A percentile compares a stretch with the other conserved stretches of the same genome.
These are phyloP conservation scores for Millerozyma acaciae DNA, from an alignment of 805 yeast genomes.

Conservation along the genomic window DNA sequence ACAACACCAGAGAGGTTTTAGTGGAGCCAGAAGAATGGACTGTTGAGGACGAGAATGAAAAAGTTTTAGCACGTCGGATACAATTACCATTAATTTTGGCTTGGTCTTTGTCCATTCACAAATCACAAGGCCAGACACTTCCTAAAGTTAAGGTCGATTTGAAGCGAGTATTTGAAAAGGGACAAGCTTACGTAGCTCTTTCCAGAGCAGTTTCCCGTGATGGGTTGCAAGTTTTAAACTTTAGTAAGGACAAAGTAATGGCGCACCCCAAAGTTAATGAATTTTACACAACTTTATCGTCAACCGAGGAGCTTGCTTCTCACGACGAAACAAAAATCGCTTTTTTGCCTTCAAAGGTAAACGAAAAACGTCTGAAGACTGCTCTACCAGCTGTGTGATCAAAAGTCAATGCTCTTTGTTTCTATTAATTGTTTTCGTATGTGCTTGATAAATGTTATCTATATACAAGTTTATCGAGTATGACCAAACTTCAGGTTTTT, in stretches of 20 bases:
- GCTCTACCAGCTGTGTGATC: neutral
- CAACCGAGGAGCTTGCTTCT: conserved; percentile 24
- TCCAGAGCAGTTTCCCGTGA: conserved; percentile 83
- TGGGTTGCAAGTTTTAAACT: conserved; percentile 79
- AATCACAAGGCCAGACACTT: conserved; percentile 90
- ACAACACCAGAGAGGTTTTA: conserved; percentile 63
- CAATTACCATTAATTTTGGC: conserved; percentile 91
- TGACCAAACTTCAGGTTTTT: no score
- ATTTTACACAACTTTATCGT: conserved; percentile 56
- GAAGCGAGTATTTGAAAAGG: conserved; percentile 73
- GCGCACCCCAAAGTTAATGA: conserved; percentile 68
- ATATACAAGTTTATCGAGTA: neutral
- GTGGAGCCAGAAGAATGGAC: conserved; percentile 82
- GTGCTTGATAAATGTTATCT: conserved; percentile 1
- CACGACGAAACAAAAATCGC: no score
- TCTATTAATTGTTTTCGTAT: neutral
- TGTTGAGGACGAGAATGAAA: conserved; percentile 69
- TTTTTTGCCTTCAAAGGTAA: neutral
- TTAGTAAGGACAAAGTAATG: conserved; percentile 56
- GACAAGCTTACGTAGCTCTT: conserved; percentile 94
- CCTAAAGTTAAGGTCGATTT: conserved; percentile 86
- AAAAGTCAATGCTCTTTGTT: neutral
- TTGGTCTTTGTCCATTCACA: conserved; percentile 95
- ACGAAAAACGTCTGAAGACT: neutral
- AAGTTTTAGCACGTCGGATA: conserved; percentile 62